A percentile compares a stretch with the other conserved stretches of the same genome.
Conservation (phyloP, 768 basidiomycete genomes). For the Leccinum rimulosum region DNA sequence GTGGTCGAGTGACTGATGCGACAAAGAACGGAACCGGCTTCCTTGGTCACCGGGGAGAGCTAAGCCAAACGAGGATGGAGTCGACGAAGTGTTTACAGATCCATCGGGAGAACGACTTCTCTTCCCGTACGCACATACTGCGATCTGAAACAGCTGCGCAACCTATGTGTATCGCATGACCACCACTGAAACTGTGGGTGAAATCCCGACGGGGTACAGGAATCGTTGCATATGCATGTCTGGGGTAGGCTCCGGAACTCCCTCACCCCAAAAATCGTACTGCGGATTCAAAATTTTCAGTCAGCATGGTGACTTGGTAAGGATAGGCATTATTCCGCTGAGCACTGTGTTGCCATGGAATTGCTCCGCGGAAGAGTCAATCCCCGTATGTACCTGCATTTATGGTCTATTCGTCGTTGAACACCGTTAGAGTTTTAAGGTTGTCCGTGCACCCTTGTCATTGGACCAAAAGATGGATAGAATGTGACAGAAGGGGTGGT, state of each 20-base stretch:
- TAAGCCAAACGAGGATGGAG: neutral
- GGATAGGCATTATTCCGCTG: neutral
- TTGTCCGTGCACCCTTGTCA: neutral
- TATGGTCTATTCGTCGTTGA: neutral
- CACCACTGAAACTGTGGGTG: neutral
- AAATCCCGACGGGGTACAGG: neutral
- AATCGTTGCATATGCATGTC: neutral
- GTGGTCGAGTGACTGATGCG: neutral
- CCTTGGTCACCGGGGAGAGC: neutral
- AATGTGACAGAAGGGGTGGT: neutral
- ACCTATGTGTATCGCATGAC: neutral
- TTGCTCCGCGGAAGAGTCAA: neutral
- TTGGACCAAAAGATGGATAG: neutral
- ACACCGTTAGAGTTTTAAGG: neutral
- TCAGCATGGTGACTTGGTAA: neutral
- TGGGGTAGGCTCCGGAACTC: neutral
- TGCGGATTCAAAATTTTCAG: neutral
- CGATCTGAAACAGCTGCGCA: neutral
- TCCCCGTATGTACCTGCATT: neutral
- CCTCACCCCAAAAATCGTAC: neutral
- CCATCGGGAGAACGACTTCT: neutral
- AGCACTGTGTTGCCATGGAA: neutral
- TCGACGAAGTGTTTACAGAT: neutral
- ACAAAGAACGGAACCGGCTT: neutral
- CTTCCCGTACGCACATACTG: neutral